Base-by-base conservation (phyloP, 2,329 filamentous ascomycete species). In the Colletotrichum tamarilloi region DNA sequence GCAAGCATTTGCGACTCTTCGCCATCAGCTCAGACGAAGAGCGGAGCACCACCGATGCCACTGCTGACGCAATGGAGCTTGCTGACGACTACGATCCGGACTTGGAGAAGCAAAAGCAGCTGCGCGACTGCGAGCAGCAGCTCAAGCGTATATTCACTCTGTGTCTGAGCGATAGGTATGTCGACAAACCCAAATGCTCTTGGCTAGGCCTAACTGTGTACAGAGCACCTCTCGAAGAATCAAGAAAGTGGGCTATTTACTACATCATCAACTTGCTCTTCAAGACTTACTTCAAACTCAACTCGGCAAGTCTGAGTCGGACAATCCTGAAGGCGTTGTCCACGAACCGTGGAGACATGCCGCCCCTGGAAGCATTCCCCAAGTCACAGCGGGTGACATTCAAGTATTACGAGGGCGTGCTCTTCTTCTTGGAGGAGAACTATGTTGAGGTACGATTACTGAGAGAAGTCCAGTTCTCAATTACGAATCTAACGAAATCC, bases 231-330 rank as follows among this genome's bases (percentile, higher is more conserved):
- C 86, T 98, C 57, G 92, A 95, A 79, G 93, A 97, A 78, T 98
- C 96, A 9, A 92, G 97, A 67, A 99, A 98, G 89, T 99, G 97
- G 97, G 97, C 95, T 7, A 94, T 98, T 60, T 99, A 99, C 85
- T 95, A 95, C 82, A 92, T 96, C 76, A 95, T 95, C 79, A 98
- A 98, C 80, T 89, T 99, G 8, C 87, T 98, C 16, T 99, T 99
- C 90, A 98, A 98, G 84, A 98, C 95, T 1, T 98, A 98, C 82
- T 99, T 99, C 87, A 97, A 94, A 85, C 87, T 98, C 75, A 98
- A 97, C 84, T 94, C 93, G 42, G 93, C 97, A 70, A 92, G 91
- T n/a, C 87, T 98, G 24, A 97, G 93, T 22, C 95, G 97, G 81
- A 98, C 97, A 76, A 92, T 98, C 62, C 87, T 99, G 59, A 94